Evolutionary conservation across 192 early-diverging fungal genomes (phyloP).

Genomic region (Coemansia sp.): DNA sequence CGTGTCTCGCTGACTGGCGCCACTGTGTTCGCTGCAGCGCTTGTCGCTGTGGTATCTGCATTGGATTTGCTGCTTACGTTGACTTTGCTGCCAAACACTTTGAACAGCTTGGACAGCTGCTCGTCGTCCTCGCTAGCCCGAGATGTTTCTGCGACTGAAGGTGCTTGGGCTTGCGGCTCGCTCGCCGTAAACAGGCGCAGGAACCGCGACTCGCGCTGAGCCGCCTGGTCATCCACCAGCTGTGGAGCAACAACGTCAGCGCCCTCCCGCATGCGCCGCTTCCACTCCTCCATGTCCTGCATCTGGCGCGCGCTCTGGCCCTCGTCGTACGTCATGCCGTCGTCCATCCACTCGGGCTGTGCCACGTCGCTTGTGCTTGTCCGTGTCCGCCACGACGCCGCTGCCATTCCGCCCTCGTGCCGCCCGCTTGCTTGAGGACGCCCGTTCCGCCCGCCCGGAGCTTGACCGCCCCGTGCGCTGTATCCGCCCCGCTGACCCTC

Average conservation of each 20-base stretch:
- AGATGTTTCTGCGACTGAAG: background rate
- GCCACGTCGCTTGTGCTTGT: slow-evolving; percentile 12
- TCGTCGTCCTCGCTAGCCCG: slow-evolving; percentile 12
- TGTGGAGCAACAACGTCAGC: background rate
- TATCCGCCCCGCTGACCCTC: background rate
- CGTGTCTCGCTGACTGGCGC: background rate
- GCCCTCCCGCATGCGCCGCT: slow-evolving; percentile 44
- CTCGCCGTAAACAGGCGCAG: slow-evolving; percentile 42
- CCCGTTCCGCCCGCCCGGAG: slow-evolving; percentile 1
- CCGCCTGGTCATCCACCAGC: slow-evolving; percentile 7
- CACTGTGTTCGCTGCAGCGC: background rate
- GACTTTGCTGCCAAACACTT: slow-evolving; percentile 49
- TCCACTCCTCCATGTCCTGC: slow-evolving; percentile 55
- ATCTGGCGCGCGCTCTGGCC: slow-evolving; percentile 33
- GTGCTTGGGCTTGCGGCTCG: background rate
- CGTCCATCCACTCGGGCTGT: slow-evolving; percentile 55
- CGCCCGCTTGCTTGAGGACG: slow-evolving; percentile 4
- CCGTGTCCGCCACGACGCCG: slow-evolving; percentile 33
- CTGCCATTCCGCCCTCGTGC: slow-evolving; percentile 8
- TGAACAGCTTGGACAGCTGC: slow-evolving; percentile 46
- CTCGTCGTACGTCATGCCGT: slow-evolving; percentile 42
- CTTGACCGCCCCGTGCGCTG: background rate
- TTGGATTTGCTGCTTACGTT: slow-evolving; percentile 22
- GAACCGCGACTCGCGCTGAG: slow-evolving; percentile 39
- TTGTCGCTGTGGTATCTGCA: background rate